phyloP scores from a whole-genome alignment of 805 yeast genomes.

The Metschnikowia noctiluminum region DNA sequence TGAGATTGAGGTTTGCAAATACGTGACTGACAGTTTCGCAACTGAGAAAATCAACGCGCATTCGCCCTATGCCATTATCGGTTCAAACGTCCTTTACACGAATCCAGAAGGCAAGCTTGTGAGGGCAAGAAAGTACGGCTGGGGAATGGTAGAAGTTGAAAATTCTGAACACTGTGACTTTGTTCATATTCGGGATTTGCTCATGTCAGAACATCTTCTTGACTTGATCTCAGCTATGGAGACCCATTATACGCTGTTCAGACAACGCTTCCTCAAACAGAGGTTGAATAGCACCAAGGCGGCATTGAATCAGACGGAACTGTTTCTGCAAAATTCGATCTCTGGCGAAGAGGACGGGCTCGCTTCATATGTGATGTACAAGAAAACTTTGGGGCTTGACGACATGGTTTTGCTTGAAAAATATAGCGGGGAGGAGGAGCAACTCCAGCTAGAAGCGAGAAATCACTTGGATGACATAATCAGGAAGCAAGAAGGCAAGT shows the following conservation, averaged over 20 bases:
- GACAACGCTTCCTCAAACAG: conserved; percentile 53
- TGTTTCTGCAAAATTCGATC: conserved; percentile 1
- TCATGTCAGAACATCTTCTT: conserved; percentile 68
- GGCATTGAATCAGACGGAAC: conserved; percentile 6
- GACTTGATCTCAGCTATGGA: conserved; percentile 79
- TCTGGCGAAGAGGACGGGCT: conserved; percentile 19
- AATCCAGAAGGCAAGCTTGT: conserved; percentile 41
- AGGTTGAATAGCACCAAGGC: conserved; percentile 26
- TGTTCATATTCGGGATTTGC: conserved; percentile 53
- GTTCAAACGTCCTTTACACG: conserved; percentile 47
- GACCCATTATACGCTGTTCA: conserved; percentile 67
- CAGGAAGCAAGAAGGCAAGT: conserved; percentile 49
- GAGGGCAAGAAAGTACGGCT: conserved; percentile 58
- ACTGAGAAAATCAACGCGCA: conserved; percentile 31
- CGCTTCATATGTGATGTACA: conserved; percentile 17
- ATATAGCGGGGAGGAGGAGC: conserved; percentile 24
- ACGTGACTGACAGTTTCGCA: conserved; percentile 27
- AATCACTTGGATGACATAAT: conserved; percentile 31
- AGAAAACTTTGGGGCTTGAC: conserved; percentile 13
- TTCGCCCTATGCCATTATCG: conserved; percentile 71
- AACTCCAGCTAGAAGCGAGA: conserved; percentile 23
- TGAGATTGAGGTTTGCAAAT: conserved; percentile 44
- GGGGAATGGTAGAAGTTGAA: conserved; percentile 88
- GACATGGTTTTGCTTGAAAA: conserved; percentile 15
- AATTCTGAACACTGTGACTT: conserved; percentile 79